phyloP scores from a whole-genome alignment of 352 stramenopile species.

The Globisporangium cederbergense region DNA sequence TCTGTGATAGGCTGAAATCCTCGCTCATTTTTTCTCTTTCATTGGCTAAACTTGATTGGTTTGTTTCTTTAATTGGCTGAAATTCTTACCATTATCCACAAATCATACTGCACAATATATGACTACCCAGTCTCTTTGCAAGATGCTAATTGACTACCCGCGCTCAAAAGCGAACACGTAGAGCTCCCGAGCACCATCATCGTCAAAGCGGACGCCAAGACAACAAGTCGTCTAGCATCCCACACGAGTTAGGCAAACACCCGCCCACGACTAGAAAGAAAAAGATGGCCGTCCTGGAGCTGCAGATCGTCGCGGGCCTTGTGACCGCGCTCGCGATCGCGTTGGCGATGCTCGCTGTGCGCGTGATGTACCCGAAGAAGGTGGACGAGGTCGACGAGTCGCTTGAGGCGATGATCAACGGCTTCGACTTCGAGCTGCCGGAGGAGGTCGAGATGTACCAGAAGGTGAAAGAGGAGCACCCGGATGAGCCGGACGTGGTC shows the following conservation, averaged over 20 bases:
- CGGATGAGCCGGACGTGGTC: conserved; percentile 58
- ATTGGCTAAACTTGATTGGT: too few relatives aligned
- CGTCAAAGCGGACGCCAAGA: conserved; percentile 6
- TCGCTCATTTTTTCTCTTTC: too few relatives aligned
- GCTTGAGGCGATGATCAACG: conserved; percentile 87
- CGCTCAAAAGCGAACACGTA: conserved; percentile 16
- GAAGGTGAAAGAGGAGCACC: conserved; percentile 61
- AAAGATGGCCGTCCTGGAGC: conserved; percentile 49
- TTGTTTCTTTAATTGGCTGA: not conserved
- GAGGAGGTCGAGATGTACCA: conserved; percentile 80
- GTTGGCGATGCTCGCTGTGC: conserved; percentile 61
- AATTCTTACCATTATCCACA: not conserved
- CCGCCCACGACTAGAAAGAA: conserved; percentile 2
- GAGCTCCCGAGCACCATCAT: not conserved
- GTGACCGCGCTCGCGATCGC: conserved; percentile 57
- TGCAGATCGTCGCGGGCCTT: conserved; percentile 66
- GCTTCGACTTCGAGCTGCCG: conserved; percentile 83
- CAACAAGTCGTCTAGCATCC: not conserved
- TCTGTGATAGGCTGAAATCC: not conserved
- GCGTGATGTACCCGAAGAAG: conserved; percentile 71
- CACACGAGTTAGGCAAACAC: not conserved
- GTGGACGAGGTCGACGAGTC: conserved; percentile 68
- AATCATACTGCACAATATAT: not conserved
- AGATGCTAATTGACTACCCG: conserved; percentile 5
- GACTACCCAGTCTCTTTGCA: too few relatives aligned